These are phyloP conservation scores for Vigna angularis DNA, from an alignment of 306 rosid species.

Conservation along the genomic window DNA sequence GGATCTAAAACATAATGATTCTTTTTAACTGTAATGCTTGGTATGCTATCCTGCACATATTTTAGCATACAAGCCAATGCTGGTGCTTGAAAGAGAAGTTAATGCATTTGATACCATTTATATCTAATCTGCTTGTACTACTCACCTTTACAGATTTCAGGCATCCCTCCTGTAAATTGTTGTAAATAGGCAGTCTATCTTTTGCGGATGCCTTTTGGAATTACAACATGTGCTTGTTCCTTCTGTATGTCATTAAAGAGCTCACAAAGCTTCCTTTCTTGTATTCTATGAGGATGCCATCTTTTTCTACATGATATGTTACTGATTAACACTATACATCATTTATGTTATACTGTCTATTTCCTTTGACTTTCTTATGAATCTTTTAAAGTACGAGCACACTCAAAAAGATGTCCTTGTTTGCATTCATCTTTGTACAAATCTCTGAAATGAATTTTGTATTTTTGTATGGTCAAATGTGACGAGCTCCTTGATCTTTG, in stretches of 20 bases:
- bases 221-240: slow-evolving; percentile 9
- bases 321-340: neutral
- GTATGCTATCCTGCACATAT: neutral
- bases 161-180: neutral
- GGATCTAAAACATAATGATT: neutral
- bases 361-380: neutral
- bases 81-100: neutral
- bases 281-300: neutral
- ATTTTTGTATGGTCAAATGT: slow-evolving; percentile 1
- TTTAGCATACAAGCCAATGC: neutral
- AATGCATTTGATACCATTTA: neutral
- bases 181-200: neutral
- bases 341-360: slow-evolving; percentile 10
- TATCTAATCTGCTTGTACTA: neutral
- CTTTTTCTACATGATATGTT: neutral
- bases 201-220: slow-evolving; percentile 8
- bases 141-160: neutral
- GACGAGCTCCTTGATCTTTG: slow-evolving; percentile 43
- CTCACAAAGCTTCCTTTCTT: slow-evolving; percentile 7
- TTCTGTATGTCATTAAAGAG: neutral
- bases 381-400: slow-evolving; percentile 1
- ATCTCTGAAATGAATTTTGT: slow-evolving; percentile 6
- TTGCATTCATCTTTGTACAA: slow-evolving; percentile 31
- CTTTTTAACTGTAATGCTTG: neutral
- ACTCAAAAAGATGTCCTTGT: neutral